A percentile compares a stretch with the other conserved stretches of the same genome.
Conservation (phyloP, 768 basidiomycete species). For the Tulasnella sp. region DNA sequence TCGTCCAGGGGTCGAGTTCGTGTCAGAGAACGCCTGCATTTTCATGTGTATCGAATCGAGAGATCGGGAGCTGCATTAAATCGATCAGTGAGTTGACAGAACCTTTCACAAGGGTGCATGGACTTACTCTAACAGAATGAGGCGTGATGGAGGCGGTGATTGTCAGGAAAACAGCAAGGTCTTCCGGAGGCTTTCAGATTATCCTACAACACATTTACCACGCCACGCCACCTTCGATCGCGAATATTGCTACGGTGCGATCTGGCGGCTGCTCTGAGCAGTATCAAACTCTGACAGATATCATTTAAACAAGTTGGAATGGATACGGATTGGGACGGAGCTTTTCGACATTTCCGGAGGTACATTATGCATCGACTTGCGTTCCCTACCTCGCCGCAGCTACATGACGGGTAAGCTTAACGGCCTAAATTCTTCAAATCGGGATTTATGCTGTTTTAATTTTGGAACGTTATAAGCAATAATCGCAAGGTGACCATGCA, state of each 20-base stretch:
- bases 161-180: no score
- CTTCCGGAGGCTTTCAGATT: no score
- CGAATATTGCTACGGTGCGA: no score
- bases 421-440: not conserved
- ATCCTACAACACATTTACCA: no score
- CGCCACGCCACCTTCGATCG: no score
- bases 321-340: not conserved
- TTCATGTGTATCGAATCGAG: not conserved
- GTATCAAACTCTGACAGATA: not conserved
- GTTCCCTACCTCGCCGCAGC: not conserved
- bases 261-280: not conserved
- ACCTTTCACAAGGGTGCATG: not conserved
- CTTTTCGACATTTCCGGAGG: not conserved
- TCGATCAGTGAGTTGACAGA: no score
- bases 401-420: not conserved
- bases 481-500: not conserved
- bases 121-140: not conserved
- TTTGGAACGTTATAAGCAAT: not conserved
- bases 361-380: not conserved
- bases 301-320: not conserved
- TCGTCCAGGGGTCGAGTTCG: not conserved
- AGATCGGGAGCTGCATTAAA: not conserved
- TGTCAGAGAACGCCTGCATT: not conserved
- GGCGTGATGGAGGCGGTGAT: not conserved
- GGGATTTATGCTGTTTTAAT: not conserved